These are phyloP conservation scores for Solidago caesia DNA, from an alignment of 129 eudicot species.

Conservation along the genomic window DNA sequence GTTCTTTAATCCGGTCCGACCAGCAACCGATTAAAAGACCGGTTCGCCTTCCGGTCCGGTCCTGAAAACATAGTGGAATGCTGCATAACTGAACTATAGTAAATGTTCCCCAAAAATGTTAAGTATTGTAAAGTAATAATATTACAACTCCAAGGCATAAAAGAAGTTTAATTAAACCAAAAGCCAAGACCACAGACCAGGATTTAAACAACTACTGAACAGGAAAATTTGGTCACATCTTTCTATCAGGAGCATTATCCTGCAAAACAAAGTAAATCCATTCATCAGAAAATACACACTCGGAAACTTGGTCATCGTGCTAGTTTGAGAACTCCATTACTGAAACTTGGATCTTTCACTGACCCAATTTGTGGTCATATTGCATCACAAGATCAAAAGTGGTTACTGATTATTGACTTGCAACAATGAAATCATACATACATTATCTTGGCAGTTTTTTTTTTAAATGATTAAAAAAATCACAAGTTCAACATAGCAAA, in stretches of 20 bases:
- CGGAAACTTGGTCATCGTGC: neutral
- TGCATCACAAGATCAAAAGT: slow-evolving; percentile 1
- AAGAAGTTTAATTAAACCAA: slow-evolving; percentile 16
- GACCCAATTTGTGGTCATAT: neutral
- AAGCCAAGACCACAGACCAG: slow-evolving; percentile 4
- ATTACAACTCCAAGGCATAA: slow-evolving; percentile 20
- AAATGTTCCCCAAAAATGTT: neutral
- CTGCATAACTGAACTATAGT: neutral
- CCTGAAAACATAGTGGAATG: neutral
- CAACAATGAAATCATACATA: too few relatives aligned
- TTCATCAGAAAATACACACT: neutral
- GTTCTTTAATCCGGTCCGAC: too few relatives aligned
- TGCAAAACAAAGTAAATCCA: slow-evolving; percentile 11
- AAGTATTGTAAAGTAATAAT: neutral
- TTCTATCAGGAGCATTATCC: slow-evolving; percentile 11
- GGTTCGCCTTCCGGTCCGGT: too few relatives aligned
- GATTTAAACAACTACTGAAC: neutral
- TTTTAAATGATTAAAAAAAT: too few relatives aligned
- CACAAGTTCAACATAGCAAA: neutral
- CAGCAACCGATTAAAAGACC: too few relatives aligned
- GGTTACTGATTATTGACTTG: too few relatives aligned
- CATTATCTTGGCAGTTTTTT: too few relatives aligned
- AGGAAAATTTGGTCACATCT: slow-evolving; percentile 6
- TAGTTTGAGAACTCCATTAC: neutral
- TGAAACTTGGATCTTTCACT: too few relatives aligned